Evolutionary conservation across 1,284 basidiomycete species (phyloP), one percentile per base, ranked within the genome.

Genomic region (Moesziomyces sp.): DNA sequence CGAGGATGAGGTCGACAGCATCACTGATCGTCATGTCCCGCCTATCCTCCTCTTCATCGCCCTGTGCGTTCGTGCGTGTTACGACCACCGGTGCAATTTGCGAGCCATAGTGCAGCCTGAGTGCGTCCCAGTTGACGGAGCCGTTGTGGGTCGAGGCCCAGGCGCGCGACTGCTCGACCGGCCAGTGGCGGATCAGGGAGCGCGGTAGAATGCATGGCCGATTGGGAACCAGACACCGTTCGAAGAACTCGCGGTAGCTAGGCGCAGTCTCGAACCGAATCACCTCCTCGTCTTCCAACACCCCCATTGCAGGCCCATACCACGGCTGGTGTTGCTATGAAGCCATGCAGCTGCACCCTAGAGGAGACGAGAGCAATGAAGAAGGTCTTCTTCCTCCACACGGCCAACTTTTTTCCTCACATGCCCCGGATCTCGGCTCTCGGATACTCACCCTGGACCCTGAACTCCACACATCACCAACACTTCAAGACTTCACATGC

Each of bases 131-230:
- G 33, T 68, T 28, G n/a, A 63, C 58, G 6, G 38, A 4, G 30
- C 1, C 16, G 54, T 5, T 38, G 24, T 33, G 11, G 5, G 9
- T 44, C 26, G 3, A 9, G 21, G 13, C 24, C 56, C 51, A 61
- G 16, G 40, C 24, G 21, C 14, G 28, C 9, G 46, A 52, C 11
- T 38, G 43, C 0, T 59, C 33, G 5, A 67, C 50, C 14, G 54
- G 19, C 71, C 70, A 73, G 13, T 64, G 42, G 11, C 55, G 49
- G 0, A 74, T 55, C 24, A 81, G 68, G 0, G 40, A 38, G 2
- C 58, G 46, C 1, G 77, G 75, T 3, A 81, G 44, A 3, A 81
- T 45, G 28, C 75, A 79, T 0, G 79, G 77, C 24, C 60, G 54
- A 49, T 81, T 81, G 7, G 66, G 58, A 6, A 60, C 13, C 21